Base-by-base conservation (phyloP, 2,329 filamentous ascomycete species). In the Pseudopithomyces maydicus region DNA sequence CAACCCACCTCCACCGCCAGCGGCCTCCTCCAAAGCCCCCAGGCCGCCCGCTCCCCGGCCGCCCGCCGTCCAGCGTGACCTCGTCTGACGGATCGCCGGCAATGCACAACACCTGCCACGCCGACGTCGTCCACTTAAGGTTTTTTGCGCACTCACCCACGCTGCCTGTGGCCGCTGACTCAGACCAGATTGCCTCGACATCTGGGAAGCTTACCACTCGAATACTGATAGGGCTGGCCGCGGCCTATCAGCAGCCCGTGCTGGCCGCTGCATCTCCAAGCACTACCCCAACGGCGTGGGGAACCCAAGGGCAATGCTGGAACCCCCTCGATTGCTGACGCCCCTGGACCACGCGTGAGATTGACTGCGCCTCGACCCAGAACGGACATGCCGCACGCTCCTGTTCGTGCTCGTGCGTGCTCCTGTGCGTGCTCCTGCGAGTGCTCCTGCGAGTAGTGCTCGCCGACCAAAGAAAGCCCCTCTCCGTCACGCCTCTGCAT, bases 41-140 rank as follows among this genome's bases (percentile, higher is more conserved):
- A 29, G 26, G 26, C 26, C 26, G 35, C 14, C 35, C 14, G 12
- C n/a, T 4, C n/a, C 38, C 26, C 51, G 46, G 7, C 20, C n/a
- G n/a, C 14, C 35, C 14, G 12, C n/a, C 8, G 17, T 46, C 26
- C 51, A 53, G 7, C 20, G n/a, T 46, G 41, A 46, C 39, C 41
- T 19, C 32, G 33, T 23, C 33, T 29, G 26, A 26, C n/a, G 38
- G 38, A 17, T 17, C n/a, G 5, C 14, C 19, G 38, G 19, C 38
- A 42, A 3, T n/a, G 3, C 14, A 17, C n/a, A 42, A 19, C 15
- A 17, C 7, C n/a, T 22, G 17, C 29, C 6, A 32, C 50, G 23
- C n/a, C 5, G 26, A 29, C 36, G 42, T 52, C 38, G 38, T 53
- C 50, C 50, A 36, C 29, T 35, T 45, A 45, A 45, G 26, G 39